These are phyloP conservation scores for Chrysanthemum lavandulifolium DNA, from an alignment of 129 eudicot species.

Conservation along the genomic window DNA sequence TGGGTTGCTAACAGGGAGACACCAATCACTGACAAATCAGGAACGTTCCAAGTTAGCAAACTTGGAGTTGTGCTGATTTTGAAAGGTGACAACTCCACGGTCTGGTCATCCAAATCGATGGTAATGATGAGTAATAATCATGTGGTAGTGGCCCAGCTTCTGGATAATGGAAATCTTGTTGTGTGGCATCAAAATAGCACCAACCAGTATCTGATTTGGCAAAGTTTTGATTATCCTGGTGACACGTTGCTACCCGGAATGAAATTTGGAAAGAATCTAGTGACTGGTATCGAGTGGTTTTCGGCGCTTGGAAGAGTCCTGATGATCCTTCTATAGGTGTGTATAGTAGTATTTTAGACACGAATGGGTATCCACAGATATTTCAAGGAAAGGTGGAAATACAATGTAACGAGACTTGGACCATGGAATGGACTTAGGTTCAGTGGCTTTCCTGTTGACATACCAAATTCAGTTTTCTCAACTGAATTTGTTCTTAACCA, in stretches of 20 bases:
- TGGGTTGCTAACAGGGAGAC: conserved; percentile 35
- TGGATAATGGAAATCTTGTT: conserved; percentile 29
- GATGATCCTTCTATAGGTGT: conserved; percentile 36
- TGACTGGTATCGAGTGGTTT: conserved; percentile 16
- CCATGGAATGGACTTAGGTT: conserved; percentile 36
- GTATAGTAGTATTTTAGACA: conserved; percentile 6
- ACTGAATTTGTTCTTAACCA: conserved; percentile 13
- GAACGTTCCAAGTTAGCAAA: conserved; percentile 10
- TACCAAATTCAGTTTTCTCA: neutral
- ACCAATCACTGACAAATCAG: conserved; percentile 18
- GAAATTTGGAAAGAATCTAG: conserved; percentile 32
- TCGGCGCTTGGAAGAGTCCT: conserved; percentile 35
- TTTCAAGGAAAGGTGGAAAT: neutral
- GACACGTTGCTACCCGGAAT: conserved; percentile 26
- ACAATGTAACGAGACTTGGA: conserved; percentile 27
- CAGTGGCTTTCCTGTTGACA: neutral
- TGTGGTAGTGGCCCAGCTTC: conserved; percentile 19
- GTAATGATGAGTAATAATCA: neutral
- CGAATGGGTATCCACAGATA: conserved; percentile 33
- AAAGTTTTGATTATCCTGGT: conserved; percentile 35
- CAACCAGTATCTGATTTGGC: conserved; percentile 17
- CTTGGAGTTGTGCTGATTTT: conserved; percentile 11
- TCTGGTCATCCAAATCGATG: conserved; percentile 33
- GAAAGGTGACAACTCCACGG: neutral
- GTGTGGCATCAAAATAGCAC: neutral